These are phyloP conservation scores for Colletotrichum sp. DNA, from an alignment of 2,329 filamentous ascomycete species.

Conservation along the genomic window DNA sequence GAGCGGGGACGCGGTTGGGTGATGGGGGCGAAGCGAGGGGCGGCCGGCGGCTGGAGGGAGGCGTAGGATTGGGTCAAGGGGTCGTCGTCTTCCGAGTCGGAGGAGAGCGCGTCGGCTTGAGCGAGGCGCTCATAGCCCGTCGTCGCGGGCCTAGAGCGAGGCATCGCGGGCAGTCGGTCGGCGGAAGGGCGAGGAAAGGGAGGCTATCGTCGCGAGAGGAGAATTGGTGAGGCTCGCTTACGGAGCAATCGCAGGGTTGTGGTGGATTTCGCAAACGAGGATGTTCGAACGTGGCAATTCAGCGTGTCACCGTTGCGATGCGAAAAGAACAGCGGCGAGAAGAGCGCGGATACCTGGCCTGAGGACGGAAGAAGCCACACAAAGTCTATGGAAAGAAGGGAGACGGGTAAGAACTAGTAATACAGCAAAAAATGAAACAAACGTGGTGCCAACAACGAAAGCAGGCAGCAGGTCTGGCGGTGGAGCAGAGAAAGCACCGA, in stretches of 20 bases:
- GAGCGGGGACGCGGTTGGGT: constrained; percentile 65
- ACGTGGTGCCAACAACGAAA: not conserved
- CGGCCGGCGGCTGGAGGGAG: constrained; percentile 62
- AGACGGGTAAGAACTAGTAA: not conserved
- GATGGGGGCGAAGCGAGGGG: constrained; percentile 69
- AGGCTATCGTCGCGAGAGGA: not conserved
- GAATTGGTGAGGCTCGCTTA: not conserved
- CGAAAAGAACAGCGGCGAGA: not conserved
- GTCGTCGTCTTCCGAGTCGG: constrained; percentile 72
- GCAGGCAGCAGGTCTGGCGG: not conserved
- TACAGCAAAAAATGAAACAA: not conserved
- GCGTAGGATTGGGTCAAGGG: constrained; percentile 58
- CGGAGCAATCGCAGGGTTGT: not conserved
- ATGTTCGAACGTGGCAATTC: not conserved
- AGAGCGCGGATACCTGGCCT: not conserved
- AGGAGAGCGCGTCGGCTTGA: constrained; percentile 78
- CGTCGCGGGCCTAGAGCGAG: constrained; percentile 66
- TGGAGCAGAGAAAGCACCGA: not conserved
- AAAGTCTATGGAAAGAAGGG: not conserved
- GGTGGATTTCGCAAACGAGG: not conserved
- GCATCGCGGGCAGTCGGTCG: constrained; percentile 53
- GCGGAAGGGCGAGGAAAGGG: not conserved
- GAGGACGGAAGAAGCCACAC: not conserved
- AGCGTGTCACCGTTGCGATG: not conserved
- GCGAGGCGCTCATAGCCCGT: constrained; percentile 87